Evolutionary conservation across 108 stramenopile species (phyloP).

Genomic region (Cyclotella atomus): DNA sequence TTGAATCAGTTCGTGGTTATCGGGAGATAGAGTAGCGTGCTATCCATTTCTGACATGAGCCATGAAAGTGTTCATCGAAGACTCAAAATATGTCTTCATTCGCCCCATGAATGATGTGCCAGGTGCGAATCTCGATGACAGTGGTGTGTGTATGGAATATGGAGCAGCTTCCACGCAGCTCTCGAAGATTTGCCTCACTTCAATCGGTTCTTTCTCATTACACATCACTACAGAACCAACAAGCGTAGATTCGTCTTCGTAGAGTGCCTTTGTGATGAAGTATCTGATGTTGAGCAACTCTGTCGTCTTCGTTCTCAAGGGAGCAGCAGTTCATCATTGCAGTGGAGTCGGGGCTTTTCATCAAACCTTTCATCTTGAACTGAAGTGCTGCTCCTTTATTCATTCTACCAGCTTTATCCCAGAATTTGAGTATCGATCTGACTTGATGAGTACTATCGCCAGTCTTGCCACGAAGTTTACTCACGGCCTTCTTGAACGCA

Average conservation of each 20-base stretch:
- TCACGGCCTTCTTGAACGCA: not conserved
- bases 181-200: not conserved
- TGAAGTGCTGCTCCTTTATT: not conserved
- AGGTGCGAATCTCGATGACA: not conserved
- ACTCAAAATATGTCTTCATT: slow-evolving; percentile 8
- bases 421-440: slow-evolving; percentile 4
- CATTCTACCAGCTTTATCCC: not conserved
- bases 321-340: slow-evolving; percentile 1
- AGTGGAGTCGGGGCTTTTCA: not conserved
- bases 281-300: not conserved
- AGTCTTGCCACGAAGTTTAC: not conserved
- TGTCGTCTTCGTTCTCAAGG: not conserved
- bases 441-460: not conserved
- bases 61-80: not conserved
- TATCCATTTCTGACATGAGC: not conserved
- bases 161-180: slow-evolving; percentile 11
- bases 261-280: slow-evolving; percentile 6
- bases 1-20: not conserved
- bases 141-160: not conserved
- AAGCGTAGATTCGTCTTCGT: slow-evolving; percentile 1
- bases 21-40: not conserved
- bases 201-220: not conserved
- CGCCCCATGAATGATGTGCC: not conserved
- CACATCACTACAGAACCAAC: not conserved
- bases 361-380: not conserved